Base-by-base conservation (phyloP, 352 stramenopile species). In the Globisporangium okanoganense region DNA sequence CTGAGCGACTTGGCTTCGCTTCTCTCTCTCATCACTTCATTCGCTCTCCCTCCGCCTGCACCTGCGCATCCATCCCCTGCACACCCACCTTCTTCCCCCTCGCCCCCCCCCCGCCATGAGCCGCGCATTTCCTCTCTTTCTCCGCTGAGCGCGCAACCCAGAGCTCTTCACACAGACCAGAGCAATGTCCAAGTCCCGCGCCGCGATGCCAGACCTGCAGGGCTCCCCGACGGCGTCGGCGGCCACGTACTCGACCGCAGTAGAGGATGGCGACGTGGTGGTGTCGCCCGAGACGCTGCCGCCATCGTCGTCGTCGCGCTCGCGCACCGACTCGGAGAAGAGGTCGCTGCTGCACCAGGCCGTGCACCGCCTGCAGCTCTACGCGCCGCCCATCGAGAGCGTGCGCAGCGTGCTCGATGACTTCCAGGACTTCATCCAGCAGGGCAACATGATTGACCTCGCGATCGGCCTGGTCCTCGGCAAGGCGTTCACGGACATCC, bases 361-460 rank as follows among this genome's bases (percentile, higher is more conserved):
- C 31, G 61, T 67, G 54, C 53, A 67, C 16, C 53, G 55, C 3
- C 40, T 67, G 44, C 61, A 67, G 45, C 16, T 52, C 44, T 67
- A 67, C 53, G 48, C 61, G 3, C 70, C 64, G n/a, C 72, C 67
- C 27, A 67, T 78, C 54, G 58, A 70, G 50, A 49, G 66, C 25
- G 66, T 79, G 60, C 74, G 71, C 16, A 45, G 57, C 16, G 71
- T 76, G 25, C 45, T 79, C 9, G 71, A 70, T 33, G 80, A 90
- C 66, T 90, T 90, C 63, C 73, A 87, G 49, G 75, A 87, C 43
- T 90, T 90, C 41, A 83, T 90, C 61, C 74, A 85, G 66, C 80
- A 90, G 62, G 80, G 80, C 40, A 87, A 85, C 62, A 87, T 88
- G 74, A 71, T 90, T 70, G 78, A 88, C 65, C 71, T 90, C 56